These are phyloP conservation scores for Mortierella antarctica DNA, from an alignment of 192 early-diverging fungal genomes.

Conservation along the genomic window DNA sequence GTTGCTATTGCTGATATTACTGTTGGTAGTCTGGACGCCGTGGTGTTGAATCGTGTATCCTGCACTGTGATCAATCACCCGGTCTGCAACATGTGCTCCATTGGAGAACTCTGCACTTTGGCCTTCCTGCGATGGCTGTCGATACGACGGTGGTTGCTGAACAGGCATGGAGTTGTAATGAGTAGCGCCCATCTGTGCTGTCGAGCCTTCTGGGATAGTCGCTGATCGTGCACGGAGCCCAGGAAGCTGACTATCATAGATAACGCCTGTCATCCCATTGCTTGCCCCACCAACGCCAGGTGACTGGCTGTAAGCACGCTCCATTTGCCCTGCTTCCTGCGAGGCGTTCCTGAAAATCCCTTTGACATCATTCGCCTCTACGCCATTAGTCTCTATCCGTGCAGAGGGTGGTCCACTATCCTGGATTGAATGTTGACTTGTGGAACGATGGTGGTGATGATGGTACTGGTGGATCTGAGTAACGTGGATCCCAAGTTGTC, in stretches of 20 bases:
- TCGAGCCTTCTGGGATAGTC: neutral
- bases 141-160: too few relatives aligned
- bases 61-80: conserved; percentile 11
- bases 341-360: neutral
- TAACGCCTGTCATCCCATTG: conserved; percentile 31
- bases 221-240: neutral
- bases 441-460: conserved; percentile 2
- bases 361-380: neutral
- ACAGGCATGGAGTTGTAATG: too few relatives aligned
- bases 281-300: neutral
- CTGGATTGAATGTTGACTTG: neutral
- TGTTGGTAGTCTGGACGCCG: conserved; percentile 2
- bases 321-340: conserved; percentile 2
- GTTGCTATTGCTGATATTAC: neutral
- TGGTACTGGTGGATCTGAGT: conserved; percentile 11
- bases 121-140: too few relatives aligned
- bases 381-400: neutral
- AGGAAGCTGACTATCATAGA: neutral
- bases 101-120: too few relatives aligned
- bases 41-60: conserved; percentile 1
- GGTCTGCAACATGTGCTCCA: too few relatives aligned
- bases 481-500: conserved; percentile 27
- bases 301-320: neutral
- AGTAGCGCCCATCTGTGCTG: too few relatives aligned
- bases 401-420: neutral